Base-by-base conservation (phyloP, 2,329 filamentous ascomycete species). In the Escovopsis weberi region DNA sequence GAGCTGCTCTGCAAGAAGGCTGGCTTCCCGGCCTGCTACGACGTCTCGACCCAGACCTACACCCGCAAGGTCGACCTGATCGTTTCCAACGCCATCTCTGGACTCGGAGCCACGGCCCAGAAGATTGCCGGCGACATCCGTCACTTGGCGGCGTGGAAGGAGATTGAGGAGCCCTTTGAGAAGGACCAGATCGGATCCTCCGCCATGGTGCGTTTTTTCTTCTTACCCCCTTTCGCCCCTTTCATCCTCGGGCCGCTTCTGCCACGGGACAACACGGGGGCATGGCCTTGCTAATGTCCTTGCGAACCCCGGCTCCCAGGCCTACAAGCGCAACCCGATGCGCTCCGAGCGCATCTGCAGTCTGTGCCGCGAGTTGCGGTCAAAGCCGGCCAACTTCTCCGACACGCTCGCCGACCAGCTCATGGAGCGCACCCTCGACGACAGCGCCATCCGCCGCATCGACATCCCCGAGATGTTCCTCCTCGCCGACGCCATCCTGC, bases 31-130 rank as follows among this genome's bases (percentile, higher is more conserved):
- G 54, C 46, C 26, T 65, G 60, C 52, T 74, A 73, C 48, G 62
- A 56, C 37, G 48, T 86, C 45, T 82, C 80, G 12, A 78, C 77
- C n/a, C 84, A 89, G 58, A 70, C 66, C 5, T 70, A 69, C 38
- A 30, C 82, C 6, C 74, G 85, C 47, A 89, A 91, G 65, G 80
- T 94, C 42, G 87, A 94, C 56, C 69, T 83, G 35, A 70, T 79
- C 43, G 70, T 94, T 12, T 74, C 79, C 52, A 88, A 89, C 56
- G 85, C 82, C 7, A 67, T 94, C 26, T 71, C 74, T 33, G 84
- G 78, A 1, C 78, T 94, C 39, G 87, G 85, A 30, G 74, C 85
- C n/a, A 86, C 85, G 0, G 83, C 76, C 0, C 53, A 54, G 56
- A 75, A 80, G 45, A 88, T 93, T 46, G 75, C 78, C 35, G 71